A percentile compares a stretch with the other conserved stretches of the same genome.
Evolutionary conservation across 148 eudicot species (phyloP).

Genomic region (Persicaria tinctoria): DNA sequence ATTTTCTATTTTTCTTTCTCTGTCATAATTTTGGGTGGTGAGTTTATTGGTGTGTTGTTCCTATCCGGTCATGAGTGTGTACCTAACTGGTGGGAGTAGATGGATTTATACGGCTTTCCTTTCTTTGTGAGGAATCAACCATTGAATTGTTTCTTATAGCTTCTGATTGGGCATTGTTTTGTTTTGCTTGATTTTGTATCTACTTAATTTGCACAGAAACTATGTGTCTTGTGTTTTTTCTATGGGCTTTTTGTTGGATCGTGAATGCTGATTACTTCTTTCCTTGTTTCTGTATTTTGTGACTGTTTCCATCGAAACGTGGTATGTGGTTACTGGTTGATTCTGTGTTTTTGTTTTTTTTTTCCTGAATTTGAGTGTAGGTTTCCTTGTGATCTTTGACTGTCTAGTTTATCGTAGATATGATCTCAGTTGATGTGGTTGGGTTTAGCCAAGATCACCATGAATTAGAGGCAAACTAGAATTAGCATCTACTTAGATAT

Average conservation of each 20-base stretch:
- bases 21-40: background rate
- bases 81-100: conserved; percentile 3
- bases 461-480: background rate
- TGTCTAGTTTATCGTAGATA: too few species aligned
- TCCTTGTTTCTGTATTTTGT: background rate
- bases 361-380: too few species aligned
- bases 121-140: background rate
- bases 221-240: background rate
- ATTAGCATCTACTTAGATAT: background rate
- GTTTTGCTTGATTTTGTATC: background rate
- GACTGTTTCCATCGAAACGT: background rate
- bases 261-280: background rate
- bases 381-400: too few species aligned
- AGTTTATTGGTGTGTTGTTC: background rate
- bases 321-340: too few species aligned
- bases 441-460: too few species aligned
- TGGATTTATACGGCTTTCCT: background rate
- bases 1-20: background rate
- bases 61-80: conserved; percentile 1
- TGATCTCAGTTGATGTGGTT: too few species aligned
- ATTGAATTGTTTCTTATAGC: background rate
- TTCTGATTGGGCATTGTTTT: background rate
- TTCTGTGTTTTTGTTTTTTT: background rate
- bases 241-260: background rate
- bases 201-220: background rate